Base-by-base conservation (phyloP, 1,284 basidiomycete genomes). In the Athelia sp. region DNA sequence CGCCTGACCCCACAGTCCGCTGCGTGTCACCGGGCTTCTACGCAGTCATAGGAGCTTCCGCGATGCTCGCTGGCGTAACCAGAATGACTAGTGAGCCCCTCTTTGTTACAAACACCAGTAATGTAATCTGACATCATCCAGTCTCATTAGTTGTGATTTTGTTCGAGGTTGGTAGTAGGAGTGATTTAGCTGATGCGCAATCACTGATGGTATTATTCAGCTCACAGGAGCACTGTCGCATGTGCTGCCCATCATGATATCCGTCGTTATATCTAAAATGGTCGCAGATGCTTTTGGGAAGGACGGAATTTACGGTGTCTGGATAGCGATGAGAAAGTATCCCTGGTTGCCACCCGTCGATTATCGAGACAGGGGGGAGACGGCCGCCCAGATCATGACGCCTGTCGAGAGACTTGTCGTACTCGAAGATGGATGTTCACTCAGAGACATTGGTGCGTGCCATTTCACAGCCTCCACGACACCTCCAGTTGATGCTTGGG, bases 1-100 rank as follows among this genome's bases (percentile, higher is more conserved):
- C 84, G 10, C 82, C 84, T 0, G 85, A 87, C 58, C 79, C 79
- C 0, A 77, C 80, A 14, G 73, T 80, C 19, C 71, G 74, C 43
- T 90, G 87, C 58, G 81, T 92, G 43, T 87, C 82, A 3, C 88
- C 89, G 2, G 86, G 87, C 26, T 89, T 91, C 57, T 93, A 93
- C 59, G 85, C 89, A 14, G 85, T 91, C 19, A 82, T 92, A 32
- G 90, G 90, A 1, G 88, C 89, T 17, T 83, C 89, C 24, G 85
- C 87, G 1, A 86, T 90, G 75, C 68, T 92, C 0, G 87, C 82
- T 8, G 90, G 90, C 3, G 87, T 91, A 2, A 93, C 89, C 3
- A 70, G 85, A 50, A 91, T 90, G 82, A 91, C 81, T 23, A 79
- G 85, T 87, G 56, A 59, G 79, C 61, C 1, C 35, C 18, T 47